Evolutionary conservation across 495 filamentous ascomycete species (phyloP), one percentile per base, ranked within the genome.

Genomic region (Penicillium samsonianum): DNA sequence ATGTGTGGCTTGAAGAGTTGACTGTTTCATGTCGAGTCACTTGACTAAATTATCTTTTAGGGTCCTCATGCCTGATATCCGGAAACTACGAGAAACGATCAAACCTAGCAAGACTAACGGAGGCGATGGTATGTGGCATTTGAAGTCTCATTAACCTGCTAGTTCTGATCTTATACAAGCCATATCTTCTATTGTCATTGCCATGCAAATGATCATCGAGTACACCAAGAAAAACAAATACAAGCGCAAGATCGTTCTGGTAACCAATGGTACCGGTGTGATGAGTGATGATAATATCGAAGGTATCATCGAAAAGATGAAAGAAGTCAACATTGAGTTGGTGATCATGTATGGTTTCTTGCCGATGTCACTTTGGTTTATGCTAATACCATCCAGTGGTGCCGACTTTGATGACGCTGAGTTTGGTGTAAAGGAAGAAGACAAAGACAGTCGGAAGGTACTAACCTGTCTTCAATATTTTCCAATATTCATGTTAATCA

Each of bases 371-470:
- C 37, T 28, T 9, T 22, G n/a, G 5, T 16, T 30, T 51, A 12
- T 37, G 47, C 69, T 80, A 67, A 80, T 52, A n/a, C 43, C 43
- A 12, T 26, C n/a, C 59, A 96, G 91, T 50, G 94, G 94, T 7
- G 82, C 92, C 25, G 94, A 99, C 72, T 98, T 98, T 69, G 92
- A 99, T 62, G 95, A 97, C 74, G 67, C 85, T 4, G 92, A 96
- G 30, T 96, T 85, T 65, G 92, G 92, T 26, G 88, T 90, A 65
- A 95, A 93, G 70, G 93, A 99, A 76, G 93, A 99, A 71, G 84
- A 89, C 62, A 99, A 99, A 71, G 77, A 83, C 48, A 55, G 63
- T 3, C 57, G 68, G 53, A 97, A 97, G 80, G 82, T 86, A 61
- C 30, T 43, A 38, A 20, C 7, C 12, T 5, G 14, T 19, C 37